Conservation (phyloP, 1,284 basidiomycete species). For the Xerocomus minutiporus region DNA sequence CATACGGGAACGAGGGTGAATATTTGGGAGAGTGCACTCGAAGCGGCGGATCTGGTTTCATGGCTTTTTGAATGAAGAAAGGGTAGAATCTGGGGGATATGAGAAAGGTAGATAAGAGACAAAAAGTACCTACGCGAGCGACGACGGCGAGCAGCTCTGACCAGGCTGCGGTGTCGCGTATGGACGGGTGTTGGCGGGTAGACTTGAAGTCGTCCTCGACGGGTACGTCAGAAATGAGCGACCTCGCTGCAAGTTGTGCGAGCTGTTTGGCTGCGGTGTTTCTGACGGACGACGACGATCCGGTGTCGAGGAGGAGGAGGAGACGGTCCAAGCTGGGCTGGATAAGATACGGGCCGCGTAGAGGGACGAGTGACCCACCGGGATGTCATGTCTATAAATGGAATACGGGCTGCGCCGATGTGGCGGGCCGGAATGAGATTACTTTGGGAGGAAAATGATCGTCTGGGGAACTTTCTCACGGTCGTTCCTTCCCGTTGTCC, state of each 20-base stretch:
- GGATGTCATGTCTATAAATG: constrained; percentile 58
- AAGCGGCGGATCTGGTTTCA: constrained; percentile 83
- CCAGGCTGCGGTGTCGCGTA: constrained; percentile 69
- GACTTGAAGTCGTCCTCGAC: constrained; percentile 76
- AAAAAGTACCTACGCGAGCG: constrained; percentile 52
- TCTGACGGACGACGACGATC: constrained; percentile 80
- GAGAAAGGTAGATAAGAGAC: neutral
- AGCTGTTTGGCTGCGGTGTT: constrained; percentile 90
- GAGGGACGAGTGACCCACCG: constrained; percentile 40
- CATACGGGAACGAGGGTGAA: constrained; percentile 81
- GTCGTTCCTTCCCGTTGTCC: constrained; percentile 32
- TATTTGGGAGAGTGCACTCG: constrained; percentile 81
- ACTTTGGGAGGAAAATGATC: constrained; percentile 39
- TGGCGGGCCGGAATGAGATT: constrained; percentile 35
- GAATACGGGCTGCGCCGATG: constrained; percentile 37
- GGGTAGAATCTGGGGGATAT: constrained; percentile 65
- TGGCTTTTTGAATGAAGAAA: constrained; percentile 83
- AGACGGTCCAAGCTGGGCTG: constrained; percentile 79
- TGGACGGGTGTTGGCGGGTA: constrained; percentile 51
- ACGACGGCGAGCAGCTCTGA: constrained; percentile 79
- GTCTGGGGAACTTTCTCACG: constrained; percentile 40
- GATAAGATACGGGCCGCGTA: neutral
- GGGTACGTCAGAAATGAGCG: constrained; percentile 75
- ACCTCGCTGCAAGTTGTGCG: constrained; percentile 82
- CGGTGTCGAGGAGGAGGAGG: constrained; percentile 86